Percentiles rank a stretch among this genome's conserved stretches.
Conservation (phyloP, 2,329 filamentous ascomycete species). For the Verticillium albo-atrum region DNA sequence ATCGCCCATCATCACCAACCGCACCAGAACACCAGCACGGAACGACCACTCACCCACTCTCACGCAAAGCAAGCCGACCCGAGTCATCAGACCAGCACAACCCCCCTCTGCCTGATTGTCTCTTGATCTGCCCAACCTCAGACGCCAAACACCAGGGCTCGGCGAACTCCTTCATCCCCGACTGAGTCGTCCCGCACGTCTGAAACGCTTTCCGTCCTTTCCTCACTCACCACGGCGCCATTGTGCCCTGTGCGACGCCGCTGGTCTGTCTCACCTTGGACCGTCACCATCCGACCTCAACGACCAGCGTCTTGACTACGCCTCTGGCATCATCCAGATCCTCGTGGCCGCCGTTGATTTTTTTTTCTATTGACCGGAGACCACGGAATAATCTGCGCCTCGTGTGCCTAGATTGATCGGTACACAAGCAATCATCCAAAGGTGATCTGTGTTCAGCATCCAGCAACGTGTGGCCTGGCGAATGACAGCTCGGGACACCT, state of each 20-base stretch:
- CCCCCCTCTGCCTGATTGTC: conserved; percentile 14
- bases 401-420: too few relatives aligned
- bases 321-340: not conserved
- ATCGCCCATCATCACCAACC: not conserved
- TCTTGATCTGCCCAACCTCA: conserved; percentile 15
- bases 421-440: not conserved
- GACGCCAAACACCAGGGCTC: conserved; percentile 9
- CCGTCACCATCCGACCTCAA: not conserved
- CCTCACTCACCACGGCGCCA: conserved; percentile 8
- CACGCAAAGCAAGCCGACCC: not conserved
- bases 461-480: not conserved
- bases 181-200: conserved; percentile 24
- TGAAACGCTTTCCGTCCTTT: conserved; percentile 32
- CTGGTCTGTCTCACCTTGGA: not conserved
- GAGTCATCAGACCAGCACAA: conserved; percentile 3
- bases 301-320: not conserved
- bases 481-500: conserved; percentile 4
- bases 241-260: conserved; percentile 10
- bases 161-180: conserved; percentile 8
- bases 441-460: not conserved
- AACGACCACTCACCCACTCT: not conserved
- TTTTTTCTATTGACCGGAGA: not conserved
- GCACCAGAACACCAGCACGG: not conserved
- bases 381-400: not conserved
- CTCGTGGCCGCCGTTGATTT: not conserved